phyloP scores from a whole-genome alignment of 306 rosid species.

The Glycine latifolia region DNA sequence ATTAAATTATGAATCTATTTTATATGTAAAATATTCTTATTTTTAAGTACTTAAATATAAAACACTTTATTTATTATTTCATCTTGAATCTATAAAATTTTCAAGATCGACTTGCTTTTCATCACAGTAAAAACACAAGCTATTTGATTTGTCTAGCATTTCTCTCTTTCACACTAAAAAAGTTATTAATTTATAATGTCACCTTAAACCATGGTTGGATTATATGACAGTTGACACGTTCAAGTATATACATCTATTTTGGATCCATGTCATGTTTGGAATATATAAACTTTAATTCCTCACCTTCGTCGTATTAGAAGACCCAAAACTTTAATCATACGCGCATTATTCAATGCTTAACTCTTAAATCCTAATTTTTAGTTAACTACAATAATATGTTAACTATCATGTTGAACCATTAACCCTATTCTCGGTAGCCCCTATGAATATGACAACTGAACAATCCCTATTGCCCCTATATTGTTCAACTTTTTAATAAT shows the following conservation, averaged over 20 bases:
- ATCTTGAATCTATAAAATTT: too few relatives aligned
- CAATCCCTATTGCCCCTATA: neutral
- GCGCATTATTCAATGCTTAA: neutral
- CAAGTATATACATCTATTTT: neutral
- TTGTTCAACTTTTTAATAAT: neutral
- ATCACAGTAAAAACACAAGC: neutral
- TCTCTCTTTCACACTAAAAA: neutral
- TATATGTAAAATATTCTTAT: too few relatives aligned
- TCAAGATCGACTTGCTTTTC: neutral
- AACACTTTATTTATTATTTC: too few relatives aligned
- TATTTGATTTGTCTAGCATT: neutral
- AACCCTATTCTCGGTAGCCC: neutral
- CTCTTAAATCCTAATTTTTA: neutral
- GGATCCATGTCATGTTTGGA: neutral
- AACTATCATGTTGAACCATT: neutral
- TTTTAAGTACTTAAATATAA: too few relatives aligned
- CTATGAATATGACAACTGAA: neutral
- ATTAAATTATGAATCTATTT: too few relatives aligned
- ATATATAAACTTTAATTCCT: neutral
- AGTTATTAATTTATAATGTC: neutral
- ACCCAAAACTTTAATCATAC: neutral
- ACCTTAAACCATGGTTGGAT: neutral
- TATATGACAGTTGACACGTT: constrained; percentile 1
- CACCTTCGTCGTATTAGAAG: neutral
- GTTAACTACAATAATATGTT: neutral